Conservation (phyloP, 2,329 filamentous ascomycete genomes). For the Zymoseptoria brevis region DNA sequence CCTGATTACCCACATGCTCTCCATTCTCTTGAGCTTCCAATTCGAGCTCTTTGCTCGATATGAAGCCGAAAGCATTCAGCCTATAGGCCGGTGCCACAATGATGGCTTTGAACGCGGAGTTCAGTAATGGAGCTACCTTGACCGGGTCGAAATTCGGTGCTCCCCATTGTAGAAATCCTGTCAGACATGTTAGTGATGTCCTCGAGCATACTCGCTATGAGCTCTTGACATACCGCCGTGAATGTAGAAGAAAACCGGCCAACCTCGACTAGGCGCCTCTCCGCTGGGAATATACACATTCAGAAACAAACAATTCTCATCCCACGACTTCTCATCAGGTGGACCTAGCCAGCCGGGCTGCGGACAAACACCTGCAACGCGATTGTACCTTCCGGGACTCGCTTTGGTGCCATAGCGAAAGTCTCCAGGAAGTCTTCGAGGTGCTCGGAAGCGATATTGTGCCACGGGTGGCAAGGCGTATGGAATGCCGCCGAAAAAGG, state of each 20-base stretch:
- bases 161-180: slow-evolving; percentile 51
- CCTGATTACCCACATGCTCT: slow-evolving; percentile 42
- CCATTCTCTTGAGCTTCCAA: slow-evolving; percentile 33
- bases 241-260: slow-evolving; percentile 53
- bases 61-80: slow-evolving; percentile 49
- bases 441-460: slow-evolving; percentile 43
- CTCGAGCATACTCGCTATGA: background rate
- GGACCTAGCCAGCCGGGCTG: slow-evolving; percentile 34
- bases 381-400: slow-evolving; percentile 40
- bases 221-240: slow-evolving; percentile 30
- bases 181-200: background rate
- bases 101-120: slow-evolving; percentile 44
- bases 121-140: slow-evolving; percentile 40
- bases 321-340: slow-evolving; percentile 28
- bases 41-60: slow-evolving; percentile 43
- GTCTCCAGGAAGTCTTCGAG: slow-evolving; percentile 39
- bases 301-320: slow-evolving; percentile 50
- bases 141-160: slow-evolving; percentile 38
- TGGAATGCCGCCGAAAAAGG: slow-evolving; percentile 49
- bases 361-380: slow-evolving; percentile 41
- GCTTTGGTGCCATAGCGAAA: slow-evolving; percentile 45
- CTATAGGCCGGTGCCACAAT: slow-evolving; percentile 51
- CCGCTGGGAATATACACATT: slow-evolving; percentile 50
- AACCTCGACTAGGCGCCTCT: slow-evolving; percentile 39
- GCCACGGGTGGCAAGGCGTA: slow-evolving; percentile 46